Evolutionary conservation across 2,329 filamentous ascomycete genomes (phyloP).

Genomic region (Neonectria sp.): DNA sequence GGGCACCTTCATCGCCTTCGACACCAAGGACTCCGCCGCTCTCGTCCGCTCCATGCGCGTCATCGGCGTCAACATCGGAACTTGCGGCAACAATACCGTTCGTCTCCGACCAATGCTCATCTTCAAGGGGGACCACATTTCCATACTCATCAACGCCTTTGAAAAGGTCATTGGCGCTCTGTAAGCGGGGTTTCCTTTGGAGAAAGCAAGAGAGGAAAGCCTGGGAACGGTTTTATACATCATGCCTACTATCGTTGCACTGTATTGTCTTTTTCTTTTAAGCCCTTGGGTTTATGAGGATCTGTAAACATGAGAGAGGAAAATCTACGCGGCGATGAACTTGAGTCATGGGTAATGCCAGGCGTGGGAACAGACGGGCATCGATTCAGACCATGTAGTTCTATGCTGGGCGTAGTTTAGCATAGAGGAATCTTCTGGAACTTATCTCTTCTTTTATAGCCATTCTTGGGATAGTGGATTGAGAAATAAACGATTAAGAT

Average conservation of each 20-base stretch:
- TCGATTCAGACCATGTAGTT: no score
- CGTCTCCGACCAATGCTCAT: constrained; percentile 85
- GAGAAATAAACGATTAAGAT: no score
- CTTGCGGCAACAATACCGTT: constrained; percentile 79
- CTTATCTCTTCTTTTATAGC: no score
- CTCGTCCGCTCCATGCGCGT: constrained; percentile 80
- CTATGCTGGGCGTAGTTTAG: no score
- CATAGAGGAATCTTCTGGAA: no score
- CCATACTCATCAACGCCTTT: constrained; percentile 47
- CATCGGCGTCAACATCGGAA: constrained; percentile 83
- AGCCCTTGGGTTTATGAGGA: no score
- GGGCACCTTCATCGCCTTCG: constrained; percentile 86
- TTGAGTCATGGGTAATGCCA: no score
- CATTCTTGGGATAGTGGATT: no score
- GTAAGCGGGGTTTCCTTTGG: constrained; percentile 35
- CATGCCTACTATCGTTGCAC: constrained; percentile 42
- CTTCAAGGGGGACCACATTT: constrained; percentile 79
- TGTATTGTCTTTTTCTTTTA: no score
- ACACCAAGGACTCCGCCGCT: constrained; percentile 78
- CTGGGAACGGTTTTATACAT: constrained; percentile 37
- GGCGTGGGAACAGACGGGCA: no score
- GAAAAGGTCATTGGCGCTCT: constrained; percentile 49
- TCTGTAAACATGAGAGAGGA: no score
- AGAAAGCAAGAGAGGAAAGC: constrained; percentile 18
- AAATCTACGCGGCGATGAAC: no score